Evolutionary conservation across 2,329 filamentous ascomycete species (phyloP).

Genomic region (Berkeleyomyces basicola): DNA sequence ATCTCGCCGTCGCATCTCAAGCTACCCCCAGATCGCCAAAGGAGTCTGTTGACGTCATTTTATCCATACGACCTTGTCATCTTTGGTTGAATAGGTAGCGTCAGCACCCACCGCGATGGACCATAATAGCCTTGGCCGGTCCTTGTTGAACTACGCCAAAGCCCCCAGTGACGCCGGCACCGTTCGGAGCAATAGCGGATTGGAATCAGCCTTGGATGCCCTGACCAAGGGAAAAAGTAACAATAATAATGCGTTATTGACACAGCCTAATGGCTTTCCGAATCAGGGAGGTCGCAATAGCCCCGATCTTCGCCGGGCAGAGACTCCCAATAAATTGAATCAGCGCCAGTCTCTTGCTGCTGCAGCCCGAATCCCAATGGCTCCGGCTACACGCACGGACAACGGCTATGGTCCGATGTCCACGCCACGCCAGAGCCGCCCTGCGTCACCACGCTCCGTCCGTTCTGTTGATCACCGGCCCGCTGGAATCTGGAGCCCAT

Average conservation of each 20-base stretch:
- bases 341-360: slow-evolving; percentile 9
- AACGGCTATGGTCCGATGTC: background rate
- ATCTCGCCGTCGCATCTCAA: background rate
- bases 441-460: slow-evolving; percentile 9
- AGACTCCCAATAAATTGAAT: slow-evolving; percentile 6
- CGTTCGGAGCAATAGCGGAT: background rate
- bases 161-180: slow-evolving; percentile 10
- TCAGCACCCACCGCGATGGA: background rate
- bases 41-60: background rate
- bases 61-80: background rate
- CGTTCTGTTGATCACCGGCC: slow-evolving; percentile 11
- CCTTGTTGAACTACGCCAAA: slow-evolving; percentile 10
- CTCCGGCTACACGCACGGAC: background rate
- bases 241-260: background rate
- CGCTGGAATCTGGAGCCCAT: slow-evolving; percentile 14
- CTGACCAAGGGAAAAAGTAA: slow-evolving; percentile 2
- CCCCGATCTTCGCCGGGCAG: slow-evolving; percentile 6
- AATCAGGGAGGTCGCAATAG: background rate
- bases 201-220: slow-evolving; percentile 9
- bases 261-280: background rate
- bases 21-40: background rate
- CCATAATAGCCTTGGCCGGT: slow-evolving; percentile 6
- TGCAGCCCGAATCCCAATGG: slow-evolving; percentile 8
- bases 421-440: slow-evolving; percentile 1
- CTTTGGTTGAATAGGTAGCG: background rate